These are phyloP conservation scores for Protomyces arabidopsidicola DNA, from an alignment of 1,139 yeast genomes.

Conservation along the genomic window DNA sequence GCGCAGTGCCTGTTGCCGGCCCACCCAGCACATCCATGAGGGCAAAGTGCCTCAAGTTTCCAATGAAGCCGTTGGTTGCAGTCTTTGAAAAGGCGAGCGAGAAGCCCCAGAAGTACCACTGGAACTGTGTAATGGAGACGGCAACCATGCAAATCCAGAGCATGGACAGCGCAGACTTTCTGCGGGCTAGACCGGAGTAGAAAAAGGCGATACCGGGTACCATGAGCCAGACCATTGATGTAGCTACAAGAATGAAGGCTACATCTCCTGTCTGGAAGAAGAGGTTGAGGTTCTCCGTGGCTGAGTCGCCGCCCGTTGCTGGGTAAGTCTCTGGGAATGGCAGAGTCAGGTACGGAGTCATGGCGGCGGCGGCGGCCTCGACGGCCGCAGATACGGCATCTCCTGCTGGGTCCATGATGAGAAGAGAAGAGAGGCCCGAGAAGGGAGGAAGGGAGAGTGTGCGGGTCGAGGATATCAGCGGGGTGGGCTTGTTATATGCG, in stretches of 20 bases:
- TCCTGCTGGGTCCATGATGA: neutral
- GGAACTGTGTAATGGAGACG: slow-evolving; percentile 76
- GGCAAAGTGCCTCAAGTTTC: slow-evolving; percentile 77
- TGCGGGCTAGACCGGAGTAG: slow-evolving; percentile 86
- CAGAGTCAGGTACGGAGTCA: slow-evolving; percentile 17
- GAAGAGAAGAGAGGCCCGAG: neutral
- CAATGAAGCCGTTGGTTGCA: slow-evolving; percentile 78
- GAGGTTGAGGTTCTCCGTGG: slow-evolving; percentile 32
- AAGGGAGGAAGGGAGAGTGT: neutral
- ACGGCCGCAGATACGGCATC: neutral
- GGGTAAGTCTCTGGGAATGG: slow-evolving; percentile 19
- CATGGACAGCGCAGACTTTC: slow-evolving; percentile 85
- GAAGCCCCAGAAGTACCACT: slow-evolving; percentile 98
- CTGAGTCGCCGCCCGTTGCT: slow-evolving; percentile 28
- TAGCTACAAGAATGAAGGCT: slow-evolving; percentile 42
- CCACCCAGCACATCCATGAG: slow-evolving; percentile 64
- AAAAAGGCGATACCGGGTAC: slow-evolving; percentile 85
- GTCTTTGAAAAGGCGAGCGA: slow-evolving; percentile 76
- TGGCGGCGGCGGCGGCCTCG: neutral
- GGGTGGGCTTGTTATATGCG: no score
- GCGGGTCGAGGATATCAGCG: no score
- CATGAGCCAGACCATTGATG: slow-evolving; percentile 85
- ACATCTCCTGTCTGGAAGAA: slow-evolving; percentile 51
- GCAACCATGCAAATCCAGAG: slow-evolving; percentile 80
- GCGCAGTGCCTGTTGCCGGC: slow-evolving; percentile 42